Evolutionary conservation across 768 basidiomycete species (phyloP), one percentile per base, ranked within the genome.

Genomic region (Hydnum rufescens): DNA sequence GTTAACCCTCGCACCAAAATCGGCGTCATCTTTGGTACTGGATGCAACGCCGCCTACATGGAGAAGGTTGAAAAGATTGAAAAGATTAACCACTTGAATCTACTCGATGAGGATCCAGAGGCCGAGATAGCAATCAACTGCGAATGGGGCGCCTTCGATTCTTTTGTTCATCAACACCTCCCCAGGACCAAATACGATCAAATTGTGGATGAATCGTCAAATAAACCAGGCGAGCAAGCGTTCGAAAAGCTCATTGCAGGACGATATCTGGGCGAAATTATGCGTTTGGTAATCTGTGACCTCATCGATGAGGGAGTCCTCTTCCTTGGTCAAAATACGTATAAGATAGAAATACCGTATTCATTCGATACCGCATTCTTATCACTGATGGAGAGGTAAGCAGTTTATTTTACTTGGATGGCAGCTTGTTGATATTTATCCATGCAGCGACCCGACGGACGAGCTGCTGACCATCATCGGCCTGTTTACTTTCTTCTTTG

Each of bases 191-290:
- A 90, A 65, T 97, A 93, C 64, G 95, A 99, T 60, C 68, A 75
- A 54, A 80, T 76, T 58, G 89, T 99, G 23, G 95, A 99, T 60
- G 82, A 93, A 59, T 74, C 76, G 3, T 95, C 90, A 2, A 96
- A 97, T 72, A 99, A 99, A 65, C 92, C 93, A 2, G 80, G 78
- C 25, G 89, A 96, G 67, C 93, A 97, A 65, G 77, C 87, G 1
- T 92, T 89, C 57, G 88, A 93, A 89, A 95, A 89, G 90, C 73
- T 93, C 58, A 93, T 95, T 54, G 90, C 90, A 1, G 90, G 90
- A 49, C 80, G 88, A 51, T 95, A 95, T 64, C 76, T 99, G 32
- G 93, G 93, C 55, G 93, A 99, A 68, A 89, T 97, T 59, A 73
- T 96, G 58, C 81, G 93, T n/a, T 71, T 97, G 28, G 81, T 96